Evolutionary conservation across 352 stramenopile genomes (phyloP).

Genomic region (Globisporangium okanoganense): DNA sequence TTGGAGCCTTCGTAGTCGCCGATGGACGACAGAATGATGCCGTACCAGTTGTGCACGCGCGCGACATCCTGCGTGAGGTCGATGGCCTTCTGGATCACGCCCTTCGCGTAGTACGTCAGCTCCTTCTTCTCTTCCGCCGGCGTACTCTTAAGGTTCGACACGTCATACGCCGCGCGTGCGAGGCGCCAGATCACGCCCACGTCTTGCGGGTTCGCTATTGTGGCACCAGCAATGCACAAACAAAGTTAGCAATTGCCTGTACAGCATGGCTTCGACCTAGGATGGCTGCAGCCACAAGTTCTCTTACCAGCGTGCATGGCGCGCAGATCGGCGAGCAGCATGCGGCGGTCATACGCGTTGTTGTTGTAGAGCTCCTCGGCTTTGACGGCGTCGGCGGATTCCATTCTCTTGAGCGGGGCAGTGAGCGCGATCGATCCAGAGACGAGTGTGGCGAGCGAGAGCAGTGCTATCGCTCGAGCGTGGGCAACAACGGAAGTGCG

Average conservation of each 20-base stretch:
- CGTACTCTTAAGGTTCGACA: constrained; percentile 51
- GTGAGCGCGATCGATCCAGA: constrained; percentile 14
- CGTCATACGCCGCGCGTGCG: constrained; percentile 60
- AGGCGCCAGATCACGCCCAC: constrained; percentile 64
- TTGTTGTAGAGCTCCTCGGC: constrained; percentile 84
- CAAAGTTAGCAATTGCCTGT: not conserved
- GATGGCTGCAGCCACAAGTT: not conserved
- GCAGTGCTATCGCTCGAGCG: constrained; percentile 21
- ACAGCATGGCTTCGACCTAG: not conserved
- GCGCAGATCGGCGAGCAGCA: constrained; percentile 62
- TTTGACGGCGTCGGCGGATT: constrained; percentile 58
- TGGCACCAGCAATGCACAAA: not conserved
- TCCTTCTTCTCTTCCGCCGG: constrained; percentile 65
- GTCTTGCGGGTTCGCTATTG: constrained; percentile 39
- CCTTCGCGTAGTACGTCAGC: constrained; percentile 61
- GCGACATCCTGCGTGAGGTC: constrained; percentile 52
- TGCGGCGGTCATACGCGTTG: constrained; percentile 61
- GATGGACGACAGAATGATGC: constrained; percentile 81
- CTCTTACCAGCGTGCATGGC: constrained; percentile 40
- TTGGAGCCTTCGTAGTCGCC: constrained; percentile 87
- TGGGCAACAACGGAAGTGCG: constrained; percentile 12
- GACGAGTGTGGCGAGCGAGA: constrained; percentile 14
- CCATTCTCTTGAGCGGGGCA: constrained; percentile 31
- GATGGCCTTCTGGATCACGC: constrained; percentile 54
- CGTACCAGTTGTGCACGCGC: constrained; percentile 82